Evolutionary conservation across 768 basidiomycete genomes (phyloP), one percentile per base, ranked within the genome.

Genomic region (Pleurotus djamor): DNA sequence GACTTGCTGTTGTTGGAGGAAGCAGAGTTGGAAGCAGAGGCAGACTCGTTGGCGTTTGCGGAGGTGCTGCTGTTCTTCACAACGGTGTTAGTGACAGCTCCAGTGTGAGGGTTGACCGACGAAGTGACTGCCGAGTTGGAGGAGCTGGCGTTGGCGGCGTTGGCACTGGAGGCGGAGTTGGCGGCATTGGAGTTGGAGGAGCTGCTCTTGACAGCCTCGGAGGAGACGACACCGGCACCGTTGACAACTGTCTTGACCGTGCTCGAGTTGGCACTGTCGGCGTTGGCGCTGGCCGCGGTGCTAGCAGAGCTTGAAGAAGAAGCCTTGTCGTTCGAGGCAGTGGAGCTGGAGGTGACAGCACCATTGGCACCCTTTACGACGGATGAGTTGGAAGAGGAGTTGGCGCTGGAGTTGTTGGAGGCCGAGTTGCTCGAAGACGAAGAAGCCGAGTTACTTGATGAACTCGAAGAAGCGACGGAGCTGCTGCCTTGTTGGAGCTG

Each of bases 231-330:
- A 28, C 54, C 54, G 36, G 21, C 44, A 32, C 54, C 54, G 28
- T 56, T 56, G 21, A 56, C 54, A 14, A 32, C 54, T 2, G 54
- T 56, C 54, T 56, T 56, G 17, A 56, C 54, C 9, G 54, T 56
- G 54, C 54, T 56, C n/a, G 54, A 56, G 41, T 56, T 56, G 8
- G 54, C 21, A 28, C 21, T 28, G 21, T 28, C 54, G 4, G 37
- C 16, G 41, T 56, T 56, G 41, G 54, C 54, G 41, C 37, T 44
- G 13, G 37, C 16, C 16, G 54, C 13, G 28, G 37, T 17, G 41
- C 54, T 56, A 17, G 54, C 54, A 7, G 54, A n/a, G 32, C 41
- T 56, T 14, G 37, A 41, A 28, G 54, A 43, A n/a, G 37, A 37
- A 6, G 54, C 16, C 4, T 41, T 43, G 16, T 17, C 28, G 28